Evolutionary conservation across 2,329 filamentous ascomycete species (phyloP).

Genomic region (Claviceps citrina): DNA sequence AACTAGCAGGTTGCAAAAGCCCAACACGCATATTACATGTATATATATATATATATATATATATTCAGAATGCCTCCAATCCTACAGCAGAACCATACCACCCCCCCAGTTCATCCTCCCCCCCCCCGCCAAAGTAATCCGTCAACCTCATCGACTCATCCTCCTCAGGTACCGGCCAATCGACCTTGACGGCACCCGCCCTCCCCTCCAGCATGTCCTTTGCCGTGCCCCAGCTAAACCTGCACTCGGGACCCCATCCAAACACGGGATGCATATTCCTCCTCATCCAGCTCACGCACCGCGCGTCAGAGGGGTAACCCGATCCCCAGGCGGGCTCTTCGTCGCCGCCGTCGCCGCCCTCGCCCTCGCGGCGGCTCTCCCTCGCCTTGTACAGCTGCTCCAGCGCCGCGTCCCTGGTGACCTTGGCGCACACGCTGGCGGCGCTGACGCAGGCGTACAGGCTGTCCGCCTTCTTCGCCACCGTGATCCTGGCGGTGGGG

Average conservation of each 20-base stretch:
- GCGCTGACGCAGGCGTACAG: slow-evolving; percentile 87
- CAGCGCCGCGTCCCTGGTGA: slow-evolving; percentile 79
- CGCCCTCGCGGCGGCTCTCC: slow-evolving; percentile 17
- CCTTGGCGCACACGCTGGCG: slow-evolving; percentile 88
- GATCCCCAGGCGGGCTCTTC: slow-evolving; percentile 60
- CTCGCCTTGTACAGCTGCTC: slow-evolving; percentile 54
- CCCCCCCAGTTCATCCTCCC: slow-evolving; percentile 50
- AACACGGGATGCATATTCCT: slow-evolving; percentile 83
- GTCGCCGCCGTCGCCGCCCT: slow-evolving; percentile 10
- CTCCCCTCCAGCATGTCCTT: slow-evolving; percentile 85
- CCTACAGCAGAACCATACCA: slow-evolving; percentile 72
- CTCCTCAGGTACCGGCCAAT: slow-evolving; percentile 70
- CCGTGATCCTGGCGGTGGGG: slow-evolving; percentile 58
- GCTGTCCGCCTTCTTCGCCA: slow-evolving; percentile 83
- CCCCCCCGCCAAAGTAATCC: slow-evolving; percentile 49
- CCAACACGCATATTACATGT: no score
- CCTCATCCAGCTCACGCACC: slow-evolving; percentile 69
- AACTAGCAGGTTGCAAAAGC: no score
- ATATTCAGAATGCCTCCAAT: slow-evolving; percentile 53
- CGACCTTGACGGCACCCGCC: slow-evolving; percentile 51
- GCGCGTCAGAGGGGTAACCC: slow-evolving; percentile 78
- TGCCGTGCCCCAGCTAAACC: slow-evolving; percentile 90
- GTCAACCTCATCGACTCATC: slow-evolving; percentile 57
- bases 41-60: no score
- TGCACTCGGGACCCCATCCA: slow-evolving; percentile 84